phyloP scores from a whole-genome alignment of 306 rosid genomes.

The Lathyrus aphaca region DNA sequence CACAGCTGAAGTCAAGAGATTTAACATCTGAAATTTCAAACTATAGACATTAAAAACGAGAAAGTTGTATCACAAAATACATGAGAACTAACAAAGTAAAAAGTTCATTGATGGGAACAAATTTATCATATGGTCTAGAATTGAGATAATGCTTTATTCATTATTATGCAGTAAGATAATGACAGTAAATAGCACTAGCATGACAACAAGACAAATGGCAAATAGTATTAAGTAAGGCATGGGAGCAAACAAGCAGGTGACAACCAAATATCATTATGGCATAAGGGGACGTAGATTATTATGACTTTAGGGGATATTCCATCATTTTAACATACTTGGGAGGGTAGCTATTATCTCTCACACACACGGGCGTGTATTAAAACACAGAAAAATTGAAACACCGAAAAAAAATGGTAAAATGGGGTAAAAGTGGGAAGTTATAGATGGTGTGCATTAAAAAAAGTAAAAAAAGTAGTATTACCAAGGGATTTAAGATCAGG shows the following conservation, averaged over 20 bases:
- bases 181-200: not conserved
- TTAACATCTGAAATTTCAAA: conserved; percentile 56
- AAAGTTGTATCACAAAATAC: conserved; percentile 3
- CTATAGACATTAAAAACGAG: conserved; percentile 23
- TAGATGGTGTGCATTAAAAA: not conserved
- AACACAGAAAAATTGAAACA: not conserved
- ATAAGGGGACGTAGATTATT: not conserved
- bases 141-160: conserved; percentile 15
- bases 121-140: conserved; percentile 10
- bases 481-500: not conserved
- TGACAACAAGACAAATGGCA: conserved; percentile 21
- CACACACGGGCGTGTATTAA: too few species aligned
- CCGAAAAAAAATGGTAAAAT: not conserved
- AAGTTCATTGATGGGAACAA: conserved; percentile 5
- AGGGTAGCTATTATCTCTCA: not conserved
- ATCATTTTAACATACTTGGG: not conserved
- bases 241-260: conserved; percentile 24
- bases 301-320: not conserved
- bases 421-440: not conserved
- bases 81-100: conserved; percentile 3
- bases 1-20: conserved; percentile 74
- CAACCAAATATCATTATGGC: conserved; percentile 28
- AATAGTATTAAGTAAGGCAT: conserved; percentile 14
- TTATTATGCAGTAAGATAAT: conserved; percentile 25
- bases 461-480: not conserved